A percentile compares a stretch with the other conserved stretches of the same genome.
Evolutionary conservation across 164 flowering plant genomes (phyloP).

Genomic region (Hamamelis virginiana): DNA sequence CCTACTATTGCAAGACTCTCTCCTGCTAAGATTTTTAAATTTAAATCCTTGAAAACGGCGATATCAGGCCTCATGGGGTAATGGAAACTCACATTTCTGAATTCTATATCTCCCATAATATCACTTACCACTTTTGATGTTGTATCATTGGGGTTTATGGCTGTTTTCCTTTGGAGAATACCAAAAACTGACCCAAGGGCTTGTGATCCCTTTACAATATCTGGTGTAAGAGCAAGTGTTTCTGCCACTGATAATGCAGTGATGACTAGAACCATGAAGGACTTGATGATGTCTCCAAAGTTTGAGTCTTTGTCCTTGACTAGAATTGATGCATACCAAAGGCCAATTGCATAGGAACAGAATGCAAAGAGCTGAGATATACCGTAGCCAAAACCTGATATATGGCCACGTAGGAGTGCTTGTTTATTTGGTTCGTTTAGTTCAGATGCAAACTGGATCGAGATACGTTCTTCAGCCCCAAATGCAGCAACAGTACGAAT

Average conservation of each 20-base stretch:
- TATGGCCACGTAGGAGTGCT: conserved; percentile 62
- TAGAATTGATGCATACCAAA: conserved; percentile 73
- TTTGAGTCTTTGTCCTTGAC: conserved; percentile 43
- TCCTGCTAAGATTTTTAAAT: conserved; percentile 47
- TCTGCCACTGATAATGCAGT: conserved; percentile 71
- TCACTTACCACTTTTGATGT: conserved; percentile 29
- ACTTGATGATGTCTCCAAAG: conserved; percentile 64
- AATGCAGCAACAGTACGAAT: conserved; percentile 78
- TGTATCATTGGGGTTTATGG: conserved; percentile 47
- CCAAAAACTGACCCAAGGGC: conserved; percentile 64
- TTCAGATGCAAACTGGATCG: conserved; percentile 44
- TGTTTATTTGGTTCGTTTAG: conserved; percentile 47
- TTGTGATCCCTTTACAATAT: conserved; percentile 61
- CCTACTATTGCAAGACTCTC: conserved; percentile 83
- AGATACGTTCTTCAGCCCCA: conserved; percentile 56
- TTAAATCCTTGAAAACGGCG: conserved; percentile 45
- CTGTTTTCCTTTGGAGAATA: conserved; percentile 54
- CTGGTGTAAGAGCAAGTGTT: conserved; percentile 70
- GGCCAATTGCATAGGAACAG: conserved; percentile 68
- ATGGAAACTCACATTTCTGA: conserved; percentile 54
- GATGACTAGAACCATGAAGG: conserved; percentile 66
- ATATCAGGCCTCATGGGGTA: conserved; percentile 75
- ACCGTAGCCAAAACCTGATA: conserved; percentile 73
- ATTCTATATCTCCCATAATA: conserved; percentile 58
- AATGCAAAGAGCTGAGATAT: conserved; percentile 54